Evolutionary conservation across 192 early-diverging fungal species (phyloP).

Genomic region (Linnemannia zychae): DNA sequence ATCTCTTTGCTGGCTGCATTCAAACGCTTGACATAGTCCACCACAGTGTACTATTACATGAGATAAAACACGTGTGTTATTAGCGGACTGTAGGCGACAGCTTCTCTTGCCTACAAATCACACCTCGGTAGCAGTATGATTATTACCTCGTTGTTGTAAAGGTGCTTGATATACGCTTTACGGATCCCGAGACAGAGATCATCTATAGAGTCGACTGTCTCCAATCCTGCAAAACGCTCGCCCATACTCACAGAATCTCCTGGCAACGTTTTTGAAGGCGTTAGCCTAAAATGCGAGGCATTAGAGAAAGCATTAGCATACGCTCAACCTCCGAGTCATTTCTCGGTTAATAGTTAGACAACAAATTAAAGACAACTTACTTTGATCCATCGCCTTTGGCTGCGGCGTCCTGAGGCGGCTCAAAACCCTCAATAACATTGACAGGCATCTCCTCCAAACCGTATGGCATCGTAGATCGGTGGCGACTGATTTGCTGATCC

Average conservation of each 20-base stretch:
- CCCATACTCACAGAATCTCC: conserved; percentile 14
- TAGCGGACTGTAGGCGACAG: not conserved
- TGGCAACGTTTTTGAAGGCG: conserved; percentile 22
- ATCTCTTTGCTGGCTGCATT: conserved; percentile 51
- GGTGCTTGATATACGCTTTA: conserved; percentile 31
- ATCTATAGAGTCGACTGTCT: conserved; percentile 17
- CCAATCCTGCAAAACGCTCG: not conserved
- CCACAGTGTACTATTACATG: conserved; percentile 23
- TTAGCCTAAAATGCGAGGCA: not conserved
- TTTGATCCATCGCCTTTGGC: not conserved
- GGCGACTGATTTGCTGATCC: not conserved
- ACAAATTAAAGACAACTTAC: not conserved
- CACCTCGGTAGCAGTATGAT: too few relatives aligned
- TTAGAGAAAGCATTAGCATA: not conserved
- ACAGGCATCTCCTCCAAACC: conserved; percentile 21
- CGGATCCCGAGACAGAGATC: conserved; percentile 31
- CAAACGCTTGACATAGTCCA: conserved; percentile 40
- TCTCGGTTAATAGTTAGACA: too few relatives aligned
- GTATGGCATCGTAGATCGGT: not conserved
- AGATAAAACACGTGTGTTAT: not conserved
- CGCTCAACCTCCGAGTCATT: not conserved
- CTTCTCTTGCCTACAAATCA: not conserved
- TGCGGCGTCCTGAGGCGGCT: not conserved
- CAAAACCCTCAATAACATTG: not conserved
- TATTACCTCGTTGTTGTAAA: conserved; percentile 37